phyloP scores from a whole-genome alignment of 768 basidiomycete species.

The Phlegmacium glaucopus region DNA sequence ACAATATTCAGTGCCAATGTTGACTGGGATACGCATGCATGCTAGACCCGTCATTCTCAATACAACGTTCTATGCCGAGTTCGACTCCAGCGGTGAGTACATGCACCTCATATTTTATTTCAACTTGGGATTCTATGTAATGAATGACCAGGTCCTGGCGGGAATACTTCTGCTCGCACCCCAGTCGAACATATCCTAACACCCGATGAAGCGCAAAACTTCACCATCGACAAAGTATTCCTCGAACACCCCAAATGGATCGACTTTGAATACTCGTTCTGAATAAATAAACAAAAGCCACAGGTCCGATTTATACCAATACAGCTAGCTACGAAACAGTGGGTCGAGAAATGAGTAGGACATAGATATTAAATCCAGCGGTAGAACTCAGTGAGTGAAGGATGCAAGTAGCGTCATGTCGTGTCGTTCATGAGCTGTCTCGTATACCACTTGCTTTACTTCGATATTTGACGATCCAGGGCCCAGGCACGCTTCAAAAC shows the following conservation, averaged over 20 bases:
- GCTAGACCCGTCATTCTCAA: slow-evolving; percentile 42
- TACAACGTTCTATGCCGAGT: slow-evolving; percentile 60
- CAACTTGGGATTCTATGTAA: neutral
- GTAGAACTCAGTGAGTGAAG: no score
- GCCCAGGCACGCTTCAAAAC: slow-evolving; percentile 89
- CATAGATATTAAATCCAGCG: no score
- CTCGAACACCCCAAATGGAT: slow-evolving; percentile 50
- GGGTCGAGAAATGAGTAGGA: neutral
- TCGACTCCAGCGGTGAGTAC: slow-evolving; percentile 42
- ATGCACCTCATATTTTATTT: neutral
- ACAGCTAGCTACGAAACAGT: neutral
- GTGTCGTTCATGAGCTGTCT: slow-evolving; percentile 16
- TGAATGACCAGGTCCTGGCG: slow-evolving; percentile 44
- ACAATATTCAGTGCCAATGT: neutral
- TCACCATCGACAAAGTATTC: slow-evolving; percentile 51
- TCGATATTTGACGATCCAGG: slow-evolving; percentile 79
- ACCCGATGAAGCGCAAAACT: slow-evolving; percentile 32
- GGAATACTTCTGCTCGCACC: slow-evolving; percentile 41
- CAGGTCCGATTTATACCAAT: neutral
- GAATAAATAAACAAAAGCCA: neutral
- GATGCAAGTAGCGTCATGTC: no score
- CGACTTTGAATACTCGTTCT: slow-evolving; percentile 44
- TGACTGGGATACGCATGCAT: neutral
- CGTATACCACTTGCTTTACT: slow-evolving; percentile 37
- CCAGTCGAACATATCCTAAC: slow-evolving; percentile 46